phyloP scores from a whole-genome alignment of 1,284 basidiomycete species.

The Grifola frondosa region DNA sequence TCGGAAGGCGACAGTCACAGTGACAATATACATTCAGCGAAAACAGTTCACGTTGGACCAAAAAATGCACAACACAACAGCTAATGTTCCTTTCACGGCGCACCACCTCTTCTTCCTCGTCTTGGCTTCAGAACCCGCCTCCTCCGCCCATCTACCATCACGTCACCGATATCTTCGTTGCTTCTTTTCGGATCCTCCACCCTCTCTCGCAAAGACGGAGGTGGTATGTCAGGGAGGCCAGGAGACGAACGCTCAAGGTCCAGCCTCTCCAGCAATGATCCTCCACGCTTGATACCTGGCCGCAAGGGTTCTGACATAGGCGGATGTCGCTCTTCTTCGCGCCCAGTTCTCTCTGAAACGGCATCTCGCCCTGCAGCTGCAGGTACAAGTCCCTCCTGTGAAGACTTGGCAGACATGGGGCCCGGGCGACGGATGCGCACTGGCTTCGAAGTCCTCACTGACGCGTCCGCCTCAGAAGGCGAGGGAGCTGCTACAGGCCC shows the following conservation, averaged over 20 bases:
- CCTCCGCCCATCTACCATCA: conserved; percentile 5
- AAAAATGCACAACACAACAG: neutral
- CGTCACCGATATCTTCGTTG: conserved; percentile 34
- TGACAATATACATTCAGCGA: too few relatives aligned
- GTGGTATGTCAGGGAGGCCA: conserved; percentile 7
- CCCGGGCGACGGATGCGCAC: conserved; percentile 15
- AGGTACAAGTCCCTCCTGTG: conserved; percentile 4
- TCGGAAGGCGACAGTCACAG: too few relatives aligned
- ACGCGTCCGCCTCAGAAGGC: neutral
- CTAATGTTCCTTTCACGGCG: neutral
- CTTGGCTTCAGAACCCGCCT: conserved; percentile 5
- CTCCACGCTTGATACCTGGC: conserved; percentile 31
- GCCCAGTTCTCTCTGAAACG: neutral
- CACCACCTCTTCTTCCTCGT: conserved; percentile 8
- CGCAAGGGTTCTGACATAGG: conserved; percentile 27
- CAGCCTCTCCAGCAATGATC: conserved; percentile 40
- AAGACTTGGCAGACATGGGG: conserved; percentile 4
- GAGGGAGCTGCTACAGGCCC: neutral
- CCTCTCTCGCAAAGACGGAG: conserved; percentile 39
- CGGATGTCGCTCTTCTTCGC: neutral
- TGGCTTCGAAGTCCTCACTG: conserved; percentile 10
- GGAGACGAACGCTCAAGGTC: conserved; percentile 23
- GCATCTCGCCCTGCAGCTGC: conserved; percentile 4
- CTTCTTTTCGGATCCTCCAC: conserved; percentile 41
- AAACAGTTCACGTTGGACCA: too few relatives aligned